Evolutionary conservation across 2,329 filamentous ascomycete genomes (phyloP), one percentile per base, ranked within the genome.

Genomic region (Drechslerella dactyloides): DNA sequence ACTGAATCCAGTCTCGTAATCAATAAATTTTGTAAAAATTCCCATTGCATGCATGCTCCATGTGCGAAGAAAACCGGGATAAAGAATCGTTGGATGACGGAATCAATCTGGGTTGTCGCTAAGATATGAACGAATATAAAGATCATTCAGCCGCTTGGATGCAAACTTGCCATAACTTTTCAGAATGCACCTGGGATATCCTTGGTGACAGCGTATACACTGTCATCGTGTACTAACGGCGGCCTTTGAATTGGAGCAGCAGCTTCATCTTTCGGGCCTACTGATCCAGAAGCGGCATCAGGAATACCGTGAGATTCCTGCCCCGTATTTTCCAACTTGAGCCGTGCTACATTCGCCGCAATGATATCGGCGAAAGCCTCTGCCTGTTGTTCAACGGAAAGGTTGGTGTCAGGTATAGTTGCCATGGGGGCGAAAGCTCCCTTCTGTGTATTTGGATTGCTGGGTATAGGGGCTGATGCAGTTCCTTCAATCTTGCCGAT

Each of bases 141-240:
- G 27, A 33, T 33, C 27, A 33, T 33, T 33, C 27, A 4, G 8
- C 8, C 27, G 8, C 3, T 33, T 33, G 3, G 8, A 33, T 30
- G 52, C 13, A 46, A 11, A 10, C 19, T n/a, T 15, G n/a, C 37
- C 37, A 42, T 42, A 23, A n/a, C n/a, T n/a, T n/a, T n/a, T 60
- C 35, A 62, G 55, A 69, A 58, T 11, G 65, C 65, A 0, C 65
- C 65, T 1, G 65, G 65, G 7, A 59, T 57, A 15, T 58, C 58
- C 23, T 63, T 69, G 33, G 65, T 69, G 21, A 69, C 23, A 5
- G 65, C 65, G 21, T 69, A 69, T 19, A 69, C 65, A 15, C 65
- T 69, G 19, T 69, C 65, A 21, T 69, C 65, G 8, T 62, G 57
- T 7, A 33, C 52, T 15, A 59, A 15, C 11, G 53, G 23, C 7